These are phyloP conservation scores for Exutisphaerella laricina DNA, from an alignment of 2,329 filamentous ascomycete species.

Conservation along the genomic window DNA sequence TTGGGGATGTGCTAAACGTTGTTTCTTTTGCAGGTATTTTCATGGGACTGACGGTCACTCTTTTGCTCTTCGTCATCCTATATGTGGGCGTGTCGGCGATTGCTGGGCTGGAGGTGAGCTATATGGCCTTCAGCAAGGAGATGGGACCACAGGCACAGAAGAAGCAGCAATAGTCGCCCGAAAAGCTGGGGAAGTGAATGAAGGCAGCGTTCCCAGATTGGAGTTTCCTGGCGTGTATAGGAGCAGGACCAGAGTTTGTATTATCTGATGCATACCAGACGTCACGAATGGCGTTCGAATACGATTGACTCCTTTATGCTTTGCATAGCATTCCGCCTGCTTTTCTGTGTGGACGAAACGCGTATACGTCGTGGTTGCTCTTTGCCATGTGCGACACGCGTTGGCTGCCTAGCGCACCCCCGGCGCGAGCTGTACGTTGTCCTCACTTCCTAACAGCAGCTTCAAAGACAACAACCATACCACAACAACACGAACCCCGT, in stretches of 20 bases:
- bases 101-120: conserved; percentile 77
- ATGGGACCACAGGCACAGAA: conserved; percentile 85
- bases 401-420: no score
- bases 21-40: conserved; percentile 81
- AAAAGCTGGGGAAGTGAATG: neutral
- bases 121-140: conserved; percentile 94
- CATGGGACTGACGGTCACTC: conserved; percentile 67
- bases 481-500: no score
- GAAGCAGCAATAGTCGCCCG: conserved; percentile 56
- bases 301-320: no score
- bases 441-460: no score
- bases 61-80: conserved; percentile 71
- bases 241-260: neutral
- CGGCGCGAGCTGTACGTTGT: no score
- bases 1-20: no score
- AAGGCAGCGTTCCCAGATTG: no score
- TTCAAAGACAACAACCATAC: no score
- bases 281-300: neutral
- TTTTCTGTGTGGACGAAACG: no score
- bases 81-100: conserved; percentile 73
- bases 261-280: neutral
- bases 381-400: no score
- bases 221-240: neutral
- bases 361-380: no score
- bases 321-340: no score